Base-by-base conservation (phyloP, 768 basidiomycete species). In the Neoboletus subvelutipes region DNA sequence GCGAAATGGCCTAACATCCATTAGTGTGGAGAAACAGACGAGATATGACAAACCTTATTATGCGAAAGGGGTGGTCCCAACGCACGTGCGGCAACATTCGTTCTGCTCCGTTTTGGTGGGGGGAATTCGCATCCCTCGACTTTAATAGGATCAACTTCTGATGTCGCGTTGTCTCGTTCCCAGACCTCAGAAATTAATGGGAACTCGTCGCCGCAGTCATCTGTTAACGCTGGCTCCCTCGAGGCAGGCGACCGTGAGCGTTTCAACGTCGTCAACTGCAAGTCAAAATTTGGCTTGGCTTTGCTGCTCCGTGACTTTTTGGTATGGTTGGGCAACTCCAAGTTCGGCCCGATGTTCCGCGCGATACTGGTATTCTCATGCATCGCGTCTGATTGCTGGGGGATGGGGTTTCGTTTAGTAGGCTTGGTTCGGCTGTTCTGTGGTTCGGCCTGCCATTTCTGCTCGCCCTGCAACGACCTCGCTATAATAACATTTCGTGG, bases 321-420 rank as follows among this genome's bases (percentile, higher is more conserved):
- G 8, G 49, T 45, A n/a, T 15, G 36, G 22, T 58, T 49, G 10
- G 74, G 71, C n/a, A 81, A 59, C 63, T 82, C 86, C 64, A 82
- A 64, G 28, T 78, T 76, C 51, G 75, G 73, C 18, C 73, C 68
- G 8, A 69, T 65, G 49, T 71, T 78, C 42, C 68, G 67, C 40
- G 73, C 55, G n/a, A 78, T 75, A 51, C 76, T 74, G 10, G 79
- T 73, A 31, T 72, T 73, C 54, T 78, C 67, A 54, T 82, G 80
- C 12, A 80, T 64, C 24, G 63, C 60, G 52, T 83, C 79, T 12
- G 81, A 71, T 15, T 78, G 68, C 34, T 74, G 67, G 26, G 81
- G 66, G 17, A 66, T 15, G 36, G 54, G 54, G 55, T 77, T 70
- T 22, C 60, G 67, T 34, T 56, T 61, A 20, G 50, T 20, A 22